Evolutionary conservation across 2,329 filamentous ascomycete species (phyloP).

Genomic region (Monilinia laxa): DNA sequence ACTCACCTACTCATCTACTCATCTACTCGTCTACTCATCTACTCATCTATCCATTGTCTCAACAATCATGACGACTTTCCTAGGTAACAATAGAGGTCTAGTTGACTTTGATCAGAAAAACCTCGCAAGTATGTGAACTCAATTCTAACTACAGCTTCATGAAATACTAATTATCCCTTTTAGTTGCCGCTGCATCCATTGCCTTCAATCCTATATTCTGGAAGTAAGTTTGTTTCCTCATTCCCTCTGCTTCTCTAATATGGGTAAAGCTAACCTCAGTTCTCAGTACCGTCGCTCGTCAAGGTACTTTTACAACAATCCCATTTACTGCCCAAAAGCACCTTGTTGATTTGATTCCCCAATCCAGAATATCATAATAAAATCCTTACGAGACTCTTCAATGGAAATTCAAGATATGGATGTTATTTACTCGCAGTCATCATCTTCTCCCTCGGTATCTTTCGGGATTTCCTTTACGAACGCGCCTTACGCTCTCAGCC

Average conservation of each 20-base stretch:
- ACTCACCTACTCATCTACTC: too few species aligned
- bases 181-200: slow-evolving; percentile 80
- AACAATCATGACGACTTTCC: slow-evolving; percentile 34
- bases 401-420: slow-evolving; percentile 71
- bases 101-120: slow-evolving; percentile 67
- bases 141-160: slow-evolving; percentile 29
- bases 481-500: slow-evolving; percentile 75
- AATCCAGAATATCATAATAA: slow-evolving; percentile 83
- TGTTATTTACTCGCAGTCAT: slow-evolving; percentile 86
- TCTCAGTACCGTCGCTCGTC: slow-evolving; percentile 75
- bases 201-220: slow-evolving; percentile 98
- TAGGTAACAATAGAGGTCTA: slow-evolving; percentile 34
- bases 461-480: slow-evolving; percentile 88
- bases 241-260: background rate
- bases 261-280: slow-evolving; percentile 18
- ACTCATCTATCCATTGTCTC: background rate
- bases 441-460: slow-evolving; percentile 88
- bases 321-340: slow-evolving; percentile 24
- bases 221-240: slow-evolving; percentile 73
- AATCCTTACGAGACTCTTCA: slow-evolving; percentile 81
- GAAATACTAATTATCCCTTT: slow-evolving; percentile 23
- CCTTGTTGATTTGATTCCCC: slow-evolving; percentile 24
- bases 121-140: slow-evolving; percentile 57
- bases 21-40: background rate
- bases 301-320: slow-evolving; percentile 55